Base-by-base conservation (phyloP, 1,284 basidiomycete species). In the Mycena sp. region DNA sequence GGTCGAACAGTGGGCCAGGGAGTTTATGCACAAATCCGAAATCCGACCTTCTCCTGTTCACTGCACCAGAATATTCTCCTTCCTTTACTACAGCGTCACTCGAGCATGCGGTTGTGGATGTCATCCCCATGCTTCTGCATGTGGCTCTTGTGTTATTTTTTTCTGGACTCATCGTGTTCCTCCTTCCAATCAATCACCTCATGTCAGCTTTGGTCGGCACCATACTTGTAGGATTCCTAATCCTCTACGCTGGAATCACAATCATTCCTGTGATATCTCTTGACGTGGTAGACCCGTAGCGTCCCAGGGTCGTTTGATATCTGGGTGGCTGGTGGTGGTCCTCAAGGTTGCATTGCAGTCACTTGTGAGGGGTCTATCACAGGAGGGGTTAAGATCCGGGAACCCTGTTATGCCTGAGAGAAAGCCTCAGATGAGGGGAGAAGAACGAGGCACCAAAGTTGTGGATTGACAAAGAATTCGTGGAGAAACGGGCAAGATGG, bases 101-200 rank as follows among this genome's bases (percentile, higher is more conserved):
- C 54, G 62, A 6, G 26, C 65, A 60, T 35, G 52, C 57, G 0
- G 54, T 66, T 41, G 64, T 66, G 40, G 64, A 60, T 19, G 41
- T 60, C 38, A 59, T 66, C 14, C 80, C 79, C 5, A 69, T 75
- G 32, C 75, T 82, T 7, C 72, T 82, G 12, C 80, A 81, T 58
- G 56, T 75, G 10, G 77, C 79, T 5, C 72, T 81, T 12, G 72
- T 80, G 35, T 69, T 81, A 3, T 81, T 81, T 63, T n/a, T 77
- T 81, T 41, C 73, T 3, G 80, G 79, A 5, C 71, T 82, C 14
- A 70, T 76, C 23, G 73, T 73, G 14, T 80, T 81, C 57, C 70
- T 82, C 3, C 64, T 69, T 17, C 70, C 75, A 7, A 70, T 80
- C 23, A 78, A 79, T 67, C 5, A 53, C 4, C 50, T 67, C n/a